These are phyloP conservation scores for Peronospora tabacina DNA, from an alignment of 352 stramenopile genomes.

Conservation along the genomic window DNA sequence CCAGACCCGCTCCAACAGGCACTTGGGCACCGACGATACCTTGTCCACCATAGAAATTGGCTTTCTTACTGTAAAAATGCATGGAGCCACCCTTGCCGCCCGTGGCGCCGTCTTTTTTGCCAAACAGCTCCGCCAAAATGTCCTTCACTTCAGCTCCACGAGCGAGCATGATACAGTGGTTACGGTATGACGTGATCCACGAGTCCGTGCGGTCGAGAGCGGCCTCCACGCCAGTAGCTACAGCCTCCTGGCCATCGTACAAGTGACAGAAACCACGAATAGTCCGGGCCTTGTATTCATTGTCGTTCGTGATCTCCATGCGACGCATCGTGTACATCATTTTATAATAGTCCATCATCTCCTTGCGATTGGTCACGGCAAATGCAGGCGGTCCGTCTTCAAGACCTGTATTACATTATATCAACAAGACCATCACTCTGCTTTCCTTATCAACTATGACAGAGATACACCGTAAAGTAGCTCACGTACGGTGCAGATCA, in stretches of 20 bases:
- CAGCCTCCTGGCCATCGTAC: constrained; percentile 99
- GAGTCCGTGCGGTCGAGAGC: constrained; percentile 92
- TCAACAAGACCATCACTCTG: constrained; percentile 10
- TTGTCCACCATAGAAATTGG: constrained; percentile 98
- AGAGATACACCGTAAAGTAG: background rate
- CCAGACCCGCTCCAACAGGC: constrained; percentile 95
- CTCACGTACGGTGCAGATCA: constrained; percentile 68
- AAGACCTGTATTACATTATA: constrained; percentile 36
- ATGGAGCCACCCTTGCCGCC: constrained; percentile 98
- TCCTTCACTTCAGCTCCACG: constrained; percentile 90
- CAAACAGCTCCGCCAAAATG: constrained; percentile 96
- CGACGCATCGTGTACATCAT: constrained; percentile 99
- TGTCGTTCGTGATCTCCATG: constrained; percentile 99
- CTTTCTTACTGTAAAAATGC: constrained; percentile 99
- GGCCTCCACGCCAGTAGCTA: constrained; percentile 95
- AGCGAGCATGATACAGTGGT: constrained; percentile 96
- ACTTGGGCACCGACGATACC: constrained; percentile 98
- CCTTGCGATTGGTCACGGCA: constrained; percentile 89
- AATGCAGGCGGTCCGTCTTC: constrained; percentile 55
- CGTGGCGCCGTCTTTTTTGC: constrained; percentile 83
- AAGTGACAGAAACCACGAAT: constrained; percentile 99
- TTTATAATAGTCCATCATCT: constrained; percentile 95
- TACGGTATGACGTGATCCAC: constrained; percentile 99
- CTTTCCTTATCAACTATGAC: background rate
- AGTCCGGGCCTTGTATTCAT: constrained; percentile 98